Base-by-base conservation (phyloP, 345 rosid species). In the Syzygium oleosum region DNA sequence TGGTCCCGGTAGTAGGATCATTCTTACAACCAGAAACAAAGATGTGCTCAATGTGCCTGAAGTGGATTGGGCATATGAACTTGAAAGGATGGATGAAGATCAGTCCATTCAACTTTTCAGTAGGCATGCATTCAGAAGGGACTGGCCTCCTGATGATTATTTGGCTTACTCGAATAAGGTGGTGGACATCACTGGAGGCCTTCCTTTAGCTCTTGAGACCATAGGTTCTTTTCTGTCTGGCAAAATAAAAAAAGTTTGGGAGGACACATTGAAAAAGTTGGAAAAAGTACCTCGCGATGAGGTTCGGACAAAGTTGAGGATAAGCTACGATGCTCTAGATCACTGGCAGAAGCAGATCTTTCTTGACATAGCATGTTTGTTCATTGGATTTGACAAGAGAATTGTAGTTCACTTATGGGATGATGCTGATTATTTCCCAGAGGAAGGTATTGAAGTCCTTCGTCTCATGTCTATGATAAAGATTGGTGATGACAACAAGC, bases 341-440 rank as follows among this genome's bases (percentile, higher is more conserved):
- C 89, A 88, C 56, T 85, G 87, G 89, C 87, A 88, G 84, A 88
- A 88, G 85, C 89, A 88, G 78, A 88, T 88, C 52, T 88, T 88
- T 68, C 87, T 88, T 31, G 89, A 88, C 78, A 85, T 88, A n/a
- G 89, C 89, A 9, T 88, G 89, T 77, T 31, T 88, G 34, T 85
- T 88, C 85, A 88, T 88, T 22, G 89, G 89, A 10, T 85, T 22
- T 25, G 87, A 88, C 56, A 88, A 88, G 89, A 85, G 87, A 41
- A 88, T 88, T 21, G 89, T 83, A 2, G 78, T 88, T 27, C 87
- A 88, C 38, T 49, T 88, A 49, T 88, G 89, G 89, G 89, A 88
- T 19, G 21, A 85, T 16, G 84, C 85, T 19, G 87, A 85, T 27
- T 88, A 85, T 41, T 88, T 85, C 79, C 89, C 89, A 22, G 89